Conservation (phyloP, 1,284 basidiomycete species). For the Somion occarium region DNA sequence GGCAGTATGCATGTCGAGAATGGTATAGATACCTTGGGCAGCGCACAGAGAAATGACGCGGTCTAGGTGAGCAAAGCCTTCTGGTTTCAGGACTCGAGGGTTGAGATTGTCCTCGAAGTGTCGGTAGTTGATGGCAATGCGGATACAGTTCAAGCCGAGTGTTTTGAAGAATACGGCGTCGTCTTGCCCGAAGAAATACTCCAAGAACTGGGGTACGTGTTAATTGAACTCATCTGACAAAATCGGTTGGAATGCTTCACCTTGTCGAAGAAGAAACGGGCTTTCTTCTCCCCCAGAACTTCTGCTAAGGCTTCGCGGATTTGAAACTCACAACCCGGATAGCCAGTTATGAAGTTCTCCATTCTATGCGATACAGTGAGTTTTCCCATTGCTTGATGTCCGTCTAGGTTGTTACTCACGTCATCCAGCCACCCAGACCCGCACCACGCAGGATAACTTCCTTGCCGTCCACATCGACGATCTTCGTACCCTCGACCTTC, state of each 20-base stretch:
- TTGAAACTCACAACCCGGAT: slow-evolving; percentile 58
- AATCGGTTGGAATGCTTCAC: slow-evolving; percentile 27
- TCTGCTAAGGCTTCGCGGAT: slow-evolving; percentile 64
- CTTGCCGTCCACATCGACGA: slow-evolving; percentile 50
- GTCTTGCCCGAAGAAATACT: slow-evolving; percentile 69
- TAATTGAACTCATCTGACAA: not conserved
- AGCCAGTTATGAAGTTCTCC: slow-evolving; percentile 63
- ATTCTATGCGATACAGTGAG: slow-evolving; percentile 31
- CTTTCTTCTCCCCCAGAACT: slow-evolving; percentile 61
- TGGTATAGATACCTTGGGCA: slow-evolving; percentile 52
- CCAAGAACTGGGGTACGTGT: slow-evolving; percentile 48
- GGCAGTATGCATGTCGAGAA: slow-evolving; percentile 58
- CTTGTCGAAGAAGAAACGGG: slow-evolving; percentile 77
- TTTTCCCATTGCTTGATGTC: no score
- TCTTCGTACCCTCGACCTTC: slow-evolving; percentile 49
- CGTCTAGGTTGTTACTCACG: slow-evolving; percentile 40
- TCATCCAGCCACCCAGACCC: slow-evolving; percentile 70
- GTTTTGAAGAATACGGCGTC: slow-evolving; percentile 68
- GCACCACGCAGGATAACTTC: slow-evolving; percentile 62
- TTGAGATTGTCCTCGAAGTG: slow-evolving; percentile 72
- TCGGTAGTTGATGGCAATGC: slow-evolving; percentile 61
- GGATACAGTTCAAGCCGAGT: slow-evolving; percentile 69
- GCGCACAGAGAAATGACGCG: slow-evolving; percentile 58
- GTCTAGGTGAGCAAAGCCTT: slow-evolving; percentile 62
- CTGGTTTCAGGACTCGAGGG: slow-evolving; percentile 53